Evolutionary conservation across 2,329 filamentous ascomycete genomes (phyloP).

Genomic region (Fusarium duplospermum): DNA sequence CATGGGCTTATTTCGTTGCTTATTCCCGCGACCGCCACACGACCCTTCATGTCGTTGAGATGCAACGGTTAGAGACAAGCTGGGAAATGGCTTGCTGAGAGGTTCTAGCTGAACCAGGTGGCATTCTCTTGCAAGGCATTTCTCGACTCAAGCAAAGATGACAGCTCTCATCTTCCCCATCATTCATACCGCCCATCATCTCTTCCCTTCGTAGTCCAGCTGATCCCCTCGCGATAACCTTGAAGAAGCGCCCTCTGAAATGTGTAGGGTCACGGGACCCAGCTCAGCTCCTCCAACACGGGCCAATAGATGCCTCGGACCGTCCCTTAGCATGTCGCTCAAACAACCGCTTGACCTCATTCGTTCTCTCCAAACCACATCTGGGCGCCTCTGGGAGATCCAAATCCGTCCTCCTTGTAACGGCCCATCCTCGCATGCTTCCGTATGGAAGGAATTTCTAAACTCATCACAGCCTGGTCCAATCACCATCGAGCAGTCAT

Average conservation of each 20-base stretch:
- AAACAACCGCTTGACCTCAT: background rate
- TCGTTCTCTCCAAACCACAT: background rate
- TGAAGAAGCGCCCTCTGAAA: background rate
- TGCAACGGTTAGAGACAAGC: background rate
- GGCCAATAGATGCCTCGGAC: conserved; percentile 23
- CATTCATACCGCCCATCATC: background rate
- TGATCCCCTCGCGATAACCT: background rate
- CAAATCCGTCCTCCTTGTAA: conserved; percentile 1
- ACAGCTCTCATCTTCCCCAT: background rate
- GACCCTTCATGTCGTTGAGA: background rate
- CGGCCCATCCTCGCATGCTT: background rate
- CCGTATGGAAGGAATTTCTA: background rate
- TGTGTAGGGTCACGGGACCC: conserved; percentile 10
- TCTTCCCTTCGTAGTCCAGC: background rate
- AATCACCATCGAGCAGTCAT: background rate
- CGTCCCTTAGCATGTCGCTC: conserved; percentile 25
- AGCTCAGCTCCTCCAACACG: background rate
- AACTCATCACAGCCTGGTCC: background rate
- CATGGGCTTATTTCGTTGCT: background rate
- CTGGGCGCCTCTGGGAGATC: background rate
- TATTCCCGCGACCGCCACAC: conserved; percentile 14
- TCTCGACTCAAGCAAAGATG: background rate
- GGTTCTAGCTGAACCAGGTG: background rate
- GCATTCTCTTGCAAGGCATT: background rate
- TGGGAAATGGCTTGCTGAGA: background rate